These are phyloP conservation scores for Toxicodendron radicans DNA, from an alignment of 345 rosid species.

Conservation along the genomic window DNA sequence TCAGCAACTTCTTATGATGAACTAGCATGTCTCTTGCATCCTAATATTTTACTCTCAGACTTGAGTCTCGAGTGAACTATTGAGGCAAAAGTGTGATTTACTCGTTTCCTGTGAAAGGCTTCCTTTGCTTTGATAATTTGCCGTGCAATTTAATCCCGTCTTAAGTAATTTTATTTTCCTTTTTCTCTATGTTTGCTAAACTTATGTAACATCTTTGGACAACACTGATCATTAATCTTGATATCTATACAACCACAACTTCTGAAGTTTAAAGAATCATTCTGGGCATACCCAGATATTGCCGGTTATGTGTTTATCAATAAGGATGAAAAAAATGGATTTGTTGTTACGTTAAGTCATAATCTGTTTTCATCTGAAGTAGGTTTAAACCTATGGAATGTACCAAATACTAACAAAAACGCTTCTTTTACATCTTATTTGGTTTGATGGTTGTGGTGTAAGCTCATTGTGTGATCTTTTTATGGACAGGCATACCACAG, in stretches of 20 bases:
- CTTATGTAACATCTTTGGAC: background rate
- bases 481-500: constrained; percentile 65
- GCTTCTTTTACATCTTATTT: background rate
- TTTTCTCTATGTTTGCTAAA: background rate
- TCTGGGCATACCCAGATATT: background rate
- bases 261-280: background rate
- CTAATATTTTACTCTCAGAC: background rate
- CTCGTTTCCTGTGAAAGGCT: background rate
- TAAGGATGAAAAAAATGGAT: no score
- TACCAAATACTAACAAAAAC: background rate
- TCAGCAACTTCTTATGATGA: background rate
- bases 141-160: background rate
- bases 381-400: background rate
- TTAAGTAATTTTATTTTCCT: background rate
- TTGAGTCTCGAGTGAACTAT: background rate
- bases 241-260: background rate
- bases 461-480: background rate
- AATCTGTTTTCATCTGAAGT: background rate
- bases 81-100: background rate
- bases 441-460: background rate
- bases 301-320: background rate
- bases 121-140: background rate
- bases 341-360: background rate
- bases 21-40: background rate
- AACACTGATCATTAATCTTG: background rate